A percentile compares a stretch with the other conserved stretches of the same genome.
Conservation (phyloP, 1,284 basidiomycete species). For the Malassezia obtusa region DNA sequence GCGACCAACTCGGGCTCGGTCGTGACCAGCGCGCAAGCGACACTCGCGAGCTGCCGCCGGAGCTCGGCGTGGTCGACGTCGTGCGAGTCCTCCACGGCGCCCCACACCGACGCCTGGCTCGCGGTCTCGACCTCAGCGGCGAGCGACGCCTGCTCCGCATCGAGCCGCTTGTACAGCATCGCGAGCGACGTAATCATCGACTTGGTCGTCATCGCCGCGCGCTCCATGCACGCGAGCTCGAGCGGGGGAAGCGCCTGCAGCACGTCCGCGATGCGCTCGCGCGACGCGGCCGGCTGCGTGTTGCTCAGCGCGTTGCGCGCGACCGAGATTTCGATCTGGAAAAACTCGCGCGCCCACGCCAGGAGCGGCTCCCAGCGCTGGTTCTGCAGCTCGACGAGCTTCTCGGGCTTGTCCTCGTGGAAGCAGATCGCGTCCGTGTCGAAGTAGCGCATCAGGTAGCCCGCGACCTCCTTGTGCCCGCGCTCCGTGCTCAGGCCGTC, state of each 20-base stretch:
- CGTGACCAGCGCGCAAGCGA: constrained; percentile 20
- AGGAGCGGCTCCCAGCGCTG: constrained; percentile 82
- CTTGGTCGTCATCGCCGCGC: constrained; percentile 79
- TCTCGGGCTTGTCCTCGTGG: constrained; percentile 65
- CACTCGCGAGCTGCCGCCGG: constrained; percentile 62
- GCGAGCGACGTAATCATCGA: constrained; percentile 81
- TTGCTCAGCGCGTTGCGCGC: constrained; percentile 25
- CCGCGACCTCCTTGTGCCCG: constrained; percentile 60
- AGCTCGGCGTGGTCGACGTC: constrained; percentile 85
- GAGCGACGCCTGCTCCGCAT: constrained; percentile 71
- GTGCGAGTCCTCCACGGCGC: constrained; percentile 81
- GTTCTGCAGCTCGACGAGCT: constrained; percentile 70
- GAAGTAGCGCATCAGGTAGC: constrained; percentile 71
- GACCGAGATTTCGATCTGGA: constrained; percentile 47
- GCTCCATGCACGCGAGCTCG: constrained; percentile 63
- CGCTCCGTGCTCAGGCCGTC: constrained; percentile 62
- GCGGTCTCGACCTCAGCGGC: constrained; percentile 86
- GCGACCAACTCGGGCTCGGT: constrained; percentile 12
- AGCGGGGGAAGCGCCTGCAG: constrained; percentile 20
- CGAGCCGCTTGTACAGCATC: constrained; percentile 59
- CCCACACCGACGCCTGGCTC: constrained; percentile 92
- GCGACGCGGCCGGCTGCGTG: constrained; percentile 18
- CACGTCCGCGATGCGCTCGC: constrained; percentile 16
- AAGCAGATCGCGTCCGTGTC: constrained; percentile 95
- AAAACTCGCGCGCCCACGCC: constrained; percentile 66